Percentiles rank a stretch among this genome's conserved stretches.
These are phyloP conservation scores for Solanum chiquidenum DNA, from an alignment of 257 asterid species.

Conservation along the genomic window DNA sequence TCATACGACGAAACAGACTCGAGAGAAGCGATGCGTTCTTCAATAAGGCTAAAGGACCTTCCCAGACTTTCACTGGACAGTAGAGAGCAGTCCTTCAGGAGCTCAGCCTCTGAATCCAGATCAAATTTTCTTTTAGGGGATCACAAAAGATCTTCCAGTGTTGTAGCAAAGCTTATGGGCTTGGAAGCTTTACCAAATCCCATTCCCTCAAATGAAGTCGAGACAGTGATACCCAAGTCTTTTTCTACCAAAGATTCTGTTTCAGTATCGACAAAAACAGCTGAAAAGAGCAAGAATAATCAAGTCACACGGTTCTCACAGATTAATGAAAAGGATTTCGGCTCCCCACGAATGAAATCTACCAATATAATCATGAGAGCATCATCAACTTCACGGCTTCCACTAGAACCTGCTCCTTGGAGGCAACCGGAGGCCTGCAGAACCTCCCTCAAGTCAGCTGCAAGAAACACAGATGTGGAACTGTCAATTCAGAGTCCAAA, in stretches of 20 bases:
- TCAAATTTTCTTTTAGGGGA: constrained; percentile 30
- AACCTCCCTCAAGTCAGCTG: constrained; percentile 28
- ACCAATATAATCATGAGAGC: constrained; percentile 22
- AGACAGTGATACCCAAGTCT: constrained; percentile 17
- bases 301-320: constrained; percentile 23
- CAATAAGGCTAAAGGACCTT: constrained; percentile 46
- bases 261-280: constrained; percentile 14
- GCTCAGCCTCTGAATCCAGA: constrained; percentile 42
- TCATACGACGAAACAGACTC: constrained; percentile 85
- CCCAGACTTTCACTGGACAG: constrained; percentile 93
- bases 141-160: constrained; percentile 45
- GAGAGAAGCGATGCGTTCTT: constrained; percentile 31
- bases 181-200: constrained; percentile 56
- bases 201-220: constrained; percentile 20
- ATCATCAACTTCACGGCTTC: constrained; percentile 38
- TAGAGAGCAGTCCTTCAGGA: constrained; percentile 49
- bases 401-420: constrained; percentile 88
- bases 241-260: constrained; percentile 17
- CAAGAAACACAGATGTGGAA: constrained; percentile 21
- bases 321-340: constrained; percentile 22
- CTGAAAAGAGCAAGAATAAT: constrained; percentile 24
- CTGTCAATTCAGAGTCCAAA: constrained; percentile 16
- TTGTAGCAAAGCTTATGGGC: constrained; percentile 93
- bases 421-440: constrained; percentile 41
- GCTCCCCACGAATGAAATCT: constrained; percentile 21